Conservation (phyloP, 306 rosid genomes). For the Pachyrhizus erosus region DNA sequence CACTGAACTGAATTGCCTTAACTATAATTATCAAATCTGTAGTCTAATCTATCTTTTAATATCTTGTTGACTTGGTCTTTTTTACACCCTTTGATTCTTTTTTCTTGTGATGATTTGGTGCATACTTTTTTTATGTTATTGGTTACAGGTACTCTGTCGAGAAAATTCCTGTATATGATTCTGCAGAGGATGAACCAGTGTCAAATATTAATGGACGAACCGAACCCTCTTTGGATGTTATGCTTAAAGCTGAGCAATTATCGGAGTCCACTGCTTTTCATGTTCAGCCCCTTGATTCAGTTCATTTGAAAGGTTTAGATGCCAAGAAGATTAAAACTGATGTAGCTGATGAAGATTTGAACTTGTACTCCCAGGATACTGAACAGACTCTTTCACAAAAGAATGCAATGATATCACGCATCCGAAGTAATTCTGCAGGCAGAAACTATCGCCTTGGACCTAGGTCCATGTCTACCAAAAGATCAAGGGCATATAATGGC, state of each 20-base stretch:
- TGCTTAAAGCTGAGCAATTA: conserved; percentile 55
- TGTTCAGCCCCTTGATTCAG: conserved; percentile 60
- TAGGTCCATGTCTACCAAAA: conserved; percentile 64
- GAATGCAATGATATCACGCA: conserved; percentile 77
- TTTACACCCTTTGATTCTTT: neutral
- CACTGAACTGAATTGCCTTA: neutral
- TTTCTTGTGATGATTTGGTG: conserved; percentile 23
- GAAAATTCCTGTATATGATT: conserved; percentile 93
- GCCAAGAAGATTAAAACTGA: conserved; percentile 58
- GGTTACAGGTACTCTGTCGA: conserved; percentile 86
- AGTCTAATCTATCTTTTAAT: neutral
- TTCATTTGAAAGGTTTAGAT: conserved; percentile 54
- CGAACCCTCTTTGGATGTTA: conserved; percentile 52
- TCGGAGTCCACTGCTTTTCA: conserved; percentile 55
- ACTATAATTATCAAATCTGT: neutral
- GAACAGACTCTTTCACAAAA: conserved; percentile 63
- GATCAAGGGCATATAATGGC: conserved; percentile 61
- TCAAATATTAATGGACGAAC: conserved; percentile 52
- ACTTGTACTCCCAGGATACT: conserved; percentile 54
- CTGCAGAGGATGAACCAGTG: conserved; percentile 87
- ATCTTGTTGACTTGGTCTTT: neutral
- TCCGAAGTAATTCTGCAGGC: conserved; percentile 65
- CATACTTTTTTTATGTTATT: conserved; percentile 27
- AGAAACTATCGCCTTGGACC: conserved; percentile 75
- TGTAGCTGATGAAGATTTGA: conserved; percentile 52